These are phyloP conservation scores for Exophiala sideris DNA, from an alignment of 2,329 filamentous ascomycete genomes.

Conservation along the genomic window DNA sequence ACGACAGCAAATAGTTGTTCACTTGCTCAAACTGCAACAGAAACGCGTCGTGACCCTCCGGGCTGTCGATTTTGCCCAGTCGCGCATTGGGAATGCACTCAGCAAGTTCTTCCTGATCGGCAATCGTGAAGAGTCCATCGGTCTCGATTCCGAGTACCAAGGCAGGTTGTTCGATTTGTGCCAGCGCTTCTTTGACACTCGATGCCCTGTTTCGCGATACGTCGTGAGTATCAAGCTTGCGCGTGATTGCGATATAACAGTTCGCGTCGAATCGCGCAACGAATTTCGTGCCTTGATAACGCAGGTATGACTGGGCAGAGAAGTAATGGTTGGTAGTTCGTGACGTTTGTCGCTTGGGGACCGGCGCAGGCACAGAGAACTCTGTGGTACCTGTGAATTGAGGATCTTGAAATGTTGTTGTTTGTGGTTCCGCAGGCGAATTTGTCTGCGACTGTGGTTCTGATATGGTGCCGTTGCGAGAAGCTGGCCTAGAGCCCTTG, in stretches of 20 bases:
- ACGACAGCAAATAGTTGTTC: constrained; percentile 79
- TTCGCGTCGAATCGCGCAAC: constrained; percentile 97
- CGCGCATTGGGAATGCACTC: constrained; percentile 72
- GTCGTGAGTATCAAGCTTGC: constrained; percentile 96
- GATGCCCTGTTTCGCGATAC: constrained; percentile 70
- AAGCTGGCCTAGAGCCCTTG: constrained; percentile 49
- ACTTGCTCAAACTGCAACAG: constrained; percentile 96
- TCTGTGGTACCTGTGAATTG: constrained; percentile 67
- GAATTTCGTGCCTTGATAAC: constrained; percentile 95
- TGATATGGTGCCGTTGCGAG: constrained; percentile 24
- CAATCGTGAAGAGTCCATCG: constrained; percentile 94
- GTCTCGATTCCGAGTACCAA: constrained; percentile 92
- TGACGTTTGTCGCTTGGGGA: constrained; percentile 28
- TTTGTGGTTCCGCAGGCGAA: constrained; percentile 22
- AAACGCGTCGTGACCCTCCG: constrained; percentile 95
- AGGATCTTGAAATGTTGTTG: constrained; percentile 55
- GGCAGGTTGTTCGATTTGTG: constrained; percentile 80
- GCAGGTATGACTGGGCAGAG: constrained; percentile 93
- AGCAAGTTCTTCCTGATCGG: constrained; percentile 90
- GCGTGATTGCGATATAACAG: constrained; percentile 97
- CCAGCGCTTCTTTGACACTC: constrained; percentile 68
- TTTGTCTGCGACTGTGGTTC: constrained; percentile 18
- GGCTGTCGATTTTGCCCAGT: constrained; percentile 83
- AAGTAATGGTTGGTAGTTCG: constrained; percentile 72
- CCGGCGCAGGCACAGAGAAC: constrained; percentile 43